Evolutionary conservation across 148 eudicot genomes (phyloP), one percentile per base, ranked within the genome.

Genomic region (Rhododendron simsii): DNA sequence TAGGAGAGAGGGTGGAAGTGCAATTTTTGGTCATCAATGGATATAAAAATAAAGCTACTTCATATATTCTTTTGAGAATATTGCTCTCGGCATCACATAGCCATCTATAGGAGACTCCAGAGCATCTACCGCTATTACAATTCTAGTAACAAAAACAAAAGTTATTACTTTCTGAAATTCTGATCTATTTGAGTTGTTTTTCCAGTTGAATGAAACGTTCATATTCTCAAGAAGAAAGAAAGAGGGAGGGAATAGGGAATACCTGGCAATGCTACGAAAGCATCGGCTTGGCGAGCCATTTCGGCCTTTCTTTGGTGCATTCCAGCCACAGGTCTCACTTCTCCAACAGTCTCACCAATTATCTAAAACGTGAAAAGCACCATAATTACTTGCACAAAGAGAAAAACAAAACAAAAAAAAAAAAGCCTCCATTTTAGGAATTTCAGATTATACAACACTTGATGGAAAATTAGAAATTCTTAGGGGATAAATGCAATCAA

Each of bases 241-340:
- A 21, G n/a, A 37, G n/a, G 48, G 26, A 41, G 41, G 55, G 26
- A 45, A 13, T n/a, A n/a, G n/a, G 26, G n/a, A 6, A 7, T 39
- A 78, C 99, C 99, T 23, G 99, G 99, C 85, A 96, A 87, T 45
- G 99, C 99, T 84, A 95, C 92, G 87, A 96, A 96, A 3, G 99
- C 99, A 86, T 96, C 96, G 65, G 99, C 96, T 85, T 95, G 98
- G 3, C 96, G 94, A 81, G 98, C 97, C 99, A 96, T 96, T 89
- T 96, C 99, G 14, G 99, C 99, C 84, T 96, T 96, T 63, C 99
- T 89, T 90, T 95, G 99, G 86, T 96, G 99, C 99, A 96, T 96
- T 16, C 93, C 92, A 4, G 95, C 91, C 79, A 96, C 99, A 15
- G 96, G 88, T 85, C 92, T 91, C 53, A 96, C 98, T 89, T 96